A percentile compares a stretch with the other conserved stretches of the same genome.
These are phyloP conservation scores for Rehmannia glutinosa DNA, from an alignment of 257 asterid genomes.

Conservation along the genomic window DNA sequence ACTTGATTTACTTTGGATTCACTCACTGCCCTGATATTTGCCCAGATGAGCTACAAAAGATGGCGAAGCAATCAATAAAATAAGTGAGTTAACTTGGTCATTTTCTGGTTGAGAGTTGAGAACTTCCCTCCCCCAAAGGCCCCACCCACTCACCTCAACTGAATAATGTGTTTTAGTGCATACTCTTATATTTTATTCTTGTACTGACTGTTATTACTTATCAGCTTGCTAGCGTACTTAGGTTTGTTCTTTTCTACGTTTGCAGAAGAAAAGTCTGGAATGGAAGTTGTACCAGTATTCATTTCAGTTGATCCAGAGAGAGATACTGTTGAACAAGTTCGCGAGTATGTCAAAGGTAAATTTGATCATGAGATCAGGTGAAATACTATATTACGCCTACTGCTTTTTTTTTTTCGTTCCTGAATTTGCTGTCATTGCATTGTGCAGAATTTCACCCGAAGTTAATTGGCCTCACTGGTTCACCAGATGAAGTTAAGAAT, in stretches of 20 bases:
- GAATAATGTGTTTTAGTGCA: neutral
- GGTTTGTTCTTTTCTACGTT: constrained; percentile 12
- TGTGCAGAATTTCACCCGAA: constrained; percentile 82
- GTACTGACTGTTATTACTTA: neutral
- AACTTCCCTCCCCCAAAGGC: neutral
- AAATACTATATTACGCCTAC: neutral
- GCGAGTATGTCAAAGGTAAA: constrained; percentile 84
- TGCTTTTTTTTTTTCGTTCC: neutral
- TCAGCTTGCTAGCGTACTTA: neutral
- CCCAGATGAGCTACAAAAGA: constrained; percentile 90
- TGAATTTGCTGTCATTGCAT: neutral
- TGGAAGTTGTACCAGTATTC: constrained; percentile 80
- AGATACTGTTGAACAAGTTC: constrained; percentile 85
- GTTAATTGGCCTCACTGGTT: constrained; percentile 83
- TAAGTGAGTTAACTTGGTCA: constrained; percentile 49
- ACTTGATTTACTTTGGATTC: constrained; percentile 80
- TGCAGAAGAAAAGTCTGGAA: constrained; percentile 71
- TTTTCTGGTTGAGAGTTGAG: too few relatives aligned
- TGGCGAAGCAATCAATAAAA: constrained; percentile 84
- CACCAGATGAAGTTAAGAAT: constrained; percentile 68
- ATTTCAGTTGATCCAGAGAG: constrained; percentile 97
- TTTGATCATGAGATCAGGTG: constrained; percentile 2
- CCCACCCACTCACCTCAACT: too few relatives aligned
- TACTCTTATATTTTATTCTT: neutral
- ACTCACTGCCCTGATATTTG: constrained; percentile 99